Conservation (phyloP, 208 protist genomes). For the Trypanosomatidae sp. region DNA sequence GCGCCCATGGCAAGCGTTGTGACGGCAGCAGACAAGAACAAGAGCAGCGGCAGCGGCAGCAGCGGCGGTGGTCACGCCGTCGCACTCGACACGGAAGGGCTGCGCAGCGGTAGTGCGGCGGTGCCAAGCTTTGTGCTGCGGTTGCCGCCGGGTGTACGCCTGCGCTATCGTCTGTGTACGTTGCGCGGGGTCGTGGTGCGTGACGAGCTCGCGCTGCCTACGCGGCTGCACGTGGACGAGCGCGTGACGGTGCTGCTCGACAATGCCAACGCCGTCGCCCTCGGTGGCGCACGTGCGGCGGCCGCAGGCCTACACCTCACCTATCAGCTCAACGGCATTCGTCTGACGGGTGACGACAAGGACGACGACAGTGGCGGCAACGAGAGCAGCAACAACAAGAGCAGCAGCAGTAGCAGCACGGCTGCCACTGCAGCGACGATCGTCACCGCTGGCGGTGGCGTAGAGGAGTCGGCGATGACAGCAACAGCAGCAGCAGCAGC, state of each 20-base stretch:
- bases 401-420: no score
- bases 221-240: conserved; percentile 39
- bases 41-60: not conserved
- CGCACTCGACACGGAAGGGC: not conserved
- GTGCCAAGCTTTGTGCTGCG: conserved; percentile 3
- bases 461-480: no score
- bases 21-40: not conserved
- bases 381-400: no score
- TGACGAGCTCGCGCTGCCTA: conserved; percentile 40
- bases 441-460: no score
- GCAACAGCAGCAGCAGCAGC: no score
- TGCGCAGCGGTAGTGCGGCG: not conserved
- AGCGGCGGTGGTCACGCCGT: not conserved
- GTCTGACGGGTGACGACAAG: conserved; percentile 4
- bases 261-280: conserved; percentile 15
- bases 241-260: conserved; percentile 41
- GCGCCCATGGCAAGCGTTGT: no score
- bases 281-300: not conserved
- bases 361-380: not conserved
- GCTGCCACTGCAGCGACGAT: no score
- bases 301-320: not conserved
- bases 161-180: conserved; percentile 45
- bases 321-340: conserved; percentile 4
- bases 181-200: conserved; percentile 33
- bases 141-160: conserved; percentile 30